phyloP scores from a whole-genome alignment of 179 eudicot genomes.

The Spergularia azorica region DNA sequence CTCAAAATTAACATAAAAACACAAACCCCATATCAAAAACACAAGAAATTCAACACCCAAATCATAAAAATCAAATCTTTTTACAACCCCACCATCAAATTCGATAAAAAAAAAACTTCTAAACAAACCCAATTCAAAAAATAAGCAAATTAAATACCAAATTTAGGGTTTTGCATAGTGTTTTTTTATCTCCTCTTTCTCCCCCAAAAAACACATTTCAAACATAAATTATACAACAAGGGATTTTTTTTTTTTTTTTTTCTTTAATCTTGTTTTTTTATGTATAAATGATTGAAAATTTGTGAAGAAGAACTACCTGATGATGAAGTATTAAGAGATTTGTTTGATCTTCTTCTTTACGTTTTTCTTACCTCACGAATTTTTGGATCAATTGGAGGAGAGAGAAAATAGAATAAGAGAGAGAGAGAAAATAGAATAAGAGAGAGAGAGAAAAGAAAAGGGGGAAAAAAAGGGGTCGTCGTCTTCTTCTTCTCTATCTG shows the following conservation, averaged over 20 bases:
- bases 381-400: constrained; percentile 24
- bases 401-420: no score
- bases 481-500: constrained; percentile 2
- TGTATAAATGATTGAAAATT: no score
- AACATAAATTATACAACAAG: not conserved
- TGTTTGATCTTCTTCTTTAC: not conserved
- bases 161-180: constrained; percentile 19
- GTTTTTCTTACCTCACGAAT: constrained; percentile 8
- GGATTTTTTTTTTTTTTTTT: no score
- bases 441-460: not conserved
- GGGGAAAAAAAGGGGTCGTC: not conserved
- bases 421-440: no score
- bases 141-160: constrained; percentile 14
- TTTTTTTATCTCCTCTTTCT: not conserved
- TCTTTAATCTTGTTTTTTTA: no score
- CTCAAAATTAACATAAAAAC: constrained; percentile 29
- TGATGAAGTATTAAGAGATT: constrained; percentile 1
- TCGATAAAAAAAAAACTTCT: not conserved
- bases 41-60: constrained; percentile 14
- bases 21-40: constrained; percentile 9
- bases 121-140: not conserved
- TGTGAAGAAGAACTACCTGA: not conserved
- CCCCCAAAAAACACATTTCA: not conserved
- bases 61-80: constrained; percentile 14
- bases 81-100: constrained; percentile 15